A percentile compares a stretch with the other conserved stretches of the same genome.
These are phyloP conservation scores for Umbelopsis sp. DNA, from an alignment of 192 early-diverging fungal species.

Conservation along the genomic window DNA sequence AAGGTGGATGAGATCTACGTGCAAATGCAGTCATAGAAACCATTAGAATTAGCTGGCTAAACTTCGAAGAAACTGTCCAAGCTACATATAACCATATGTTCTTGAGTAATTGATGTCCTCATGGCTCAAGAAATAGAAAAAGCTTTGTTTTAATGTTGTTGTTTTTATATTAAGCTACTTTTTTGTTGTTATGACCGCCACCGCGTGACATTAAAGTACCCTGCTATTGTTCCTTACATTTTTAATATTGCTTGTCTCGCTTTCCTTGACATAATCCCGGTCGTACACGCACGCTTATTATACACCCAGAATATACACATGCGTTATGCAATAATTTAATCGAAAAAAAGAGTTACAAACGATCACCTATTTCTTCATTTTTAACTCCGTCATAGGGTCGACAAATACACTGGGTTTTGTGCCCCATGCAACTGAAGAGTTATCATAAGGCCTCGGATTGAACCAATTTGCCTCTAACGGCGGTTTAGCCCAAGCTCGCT, in stretches of 20 bases:
- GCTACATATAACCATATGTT: not conserved
- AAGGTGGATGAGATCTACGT: conserved; percentile 21
- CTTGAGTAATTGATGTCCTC: no score
- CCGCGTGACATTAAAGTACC: no score
- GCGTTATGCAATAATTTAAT: not conserved
- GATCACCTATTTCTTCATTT: conserved; percentile 4
- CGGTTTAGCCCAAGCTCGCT: conserved; percentile 1
- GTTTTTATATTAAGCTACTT: no score
- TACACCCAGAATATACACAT: not conserved
- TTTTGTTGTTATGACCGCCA: no score
- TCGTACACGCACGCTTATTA: no score
- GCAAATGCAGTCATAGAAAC: not conserved
- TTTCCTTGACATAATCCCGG: no score
- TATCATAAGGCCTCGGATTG: conserved; percentile 3
- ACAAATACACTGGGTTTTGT: conserved; percentile 5
- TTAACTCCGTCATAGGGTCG: conserved; percentile 4
- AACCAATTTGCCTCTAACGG: not conserved
- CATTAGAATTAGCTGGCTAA: not conserved
- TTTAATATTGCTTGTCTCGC: not conserved
- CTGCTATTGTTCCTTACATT: not conserved
- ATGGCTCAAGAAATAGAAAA: no score
- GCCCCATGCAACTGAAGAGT: not conserved
- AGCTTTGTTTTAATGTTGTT: no score
- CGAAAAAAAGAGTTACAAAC: not conserved
- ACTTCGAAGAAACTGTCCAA: not conserved